Conservation (phyloP, 768 basidiomycete species). For the Tylopilus cervinicoccineus region DNA sequence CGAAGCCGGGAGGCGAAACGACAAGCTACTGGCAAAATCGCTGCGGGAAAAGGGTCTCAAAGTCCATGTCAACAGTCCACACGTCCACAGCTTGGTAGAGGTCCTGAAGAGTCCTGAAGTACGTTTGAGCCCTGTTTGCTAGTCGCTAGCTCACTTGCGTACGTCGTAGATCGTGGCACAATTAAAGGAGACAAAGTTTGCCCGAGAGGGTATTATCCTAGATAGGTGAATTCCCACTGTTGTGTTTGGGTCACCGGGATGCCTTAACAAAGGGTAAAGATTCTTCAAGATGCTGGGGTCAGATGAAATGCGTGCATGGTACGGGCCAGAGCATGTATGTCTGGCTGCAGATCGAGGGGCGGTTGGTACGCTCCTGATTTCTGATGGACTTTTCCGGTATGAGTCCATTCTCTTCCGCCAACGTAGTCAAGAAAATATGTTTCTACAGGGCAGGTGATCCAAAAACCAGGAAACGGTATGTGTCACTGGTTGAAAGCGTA, state of each 20-base stretch:
- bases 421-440: neutral
- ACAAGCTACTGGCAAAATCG: conserved; percentile 76
- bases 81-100: conserved; percentile 94
- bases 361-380: conserved; percentile 90
- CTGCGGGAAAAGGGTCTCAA: conserved; percentile 81
- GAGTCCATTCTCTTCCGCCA: conserved; percentile 14
- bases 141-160: conserved; percentile 1
- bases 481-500: conserved; percentile 84
- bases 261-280: conserved; percentile 36
- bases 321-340: conserved; percentile 91
- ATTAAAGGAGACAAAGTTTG: conserved; percentile 94
- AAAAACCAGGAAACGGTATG: conserved; percentile 73
- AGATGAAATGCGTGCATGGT: conserved; percentile 98
- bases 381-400: conserved; percentile 90
- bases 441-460: conserved; percentile 73
- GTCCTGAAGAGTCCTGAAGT: conserved; percentile 95
- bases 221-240: conserved; percentile 61
- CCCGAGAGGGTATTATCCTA: conserved; percentile 84
- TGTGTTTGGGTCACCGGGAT: neutral
- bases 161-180: conserved; percentile 58
- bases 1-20: conserved; percentile 76
- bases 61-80: conserved; percentile 88
- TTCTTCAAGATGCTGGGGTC: conserved; percentile 97
- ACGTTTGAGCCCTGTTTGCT: conserved; percentile 11
- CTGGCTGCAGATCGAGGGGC: conserved; percentile 92